These are phyloP conservation scores for Cunninghamia lanceolata DNA, from an alignment of 75 land plant genomes.

Conservation along the genomic window DNA sequence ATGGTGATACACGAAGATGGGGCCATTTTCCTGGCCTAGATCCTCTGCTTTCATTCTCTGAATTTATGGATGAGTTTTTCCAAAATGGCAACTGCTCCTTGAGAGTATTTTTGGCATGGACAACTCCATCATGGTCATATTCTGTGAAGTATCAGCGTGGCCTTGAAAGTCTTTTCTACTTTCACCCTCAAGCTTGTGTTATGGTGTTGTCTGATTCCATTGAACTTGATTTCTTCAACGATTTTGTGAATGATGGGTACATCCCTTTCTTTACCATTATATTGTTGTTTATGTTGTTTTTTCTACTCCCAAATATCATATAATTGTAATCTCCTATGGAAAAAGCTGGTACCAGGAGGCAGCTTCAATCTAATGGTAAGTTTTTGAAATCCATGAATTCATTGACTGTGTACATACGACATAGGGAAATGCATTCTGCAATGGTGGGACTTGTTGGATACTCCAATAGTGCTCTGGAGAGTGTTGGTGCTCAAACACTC, in stretches of 20 bases:
- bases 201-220: conserved; percentile 89
- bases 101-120: conserved; percentile 93
- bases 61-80: conserved; percentile 75
- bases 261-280: neutral
- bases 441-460: neutral
- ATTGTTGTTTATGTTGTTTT: neutral
- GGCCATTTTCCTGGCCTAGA: conserved; percentile 86
- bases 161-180: conserved; percentile 78
- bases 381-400: neutral
- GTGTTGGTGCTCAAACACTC: too few species aligned
- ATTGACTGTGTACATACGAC: neutral
- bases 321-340: neutral
- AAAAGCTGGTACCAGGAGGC: neutral
- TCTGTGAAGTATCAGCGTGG: conserved; percentile 84
- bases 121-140: conserved; percentile 86
- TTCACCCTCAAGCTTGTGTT: conserved; percentile 87
- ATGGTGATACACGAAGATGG: conserved; percentile 68
- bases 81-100: conserved; percentile 47
- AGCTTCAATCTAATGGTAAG: neutral
- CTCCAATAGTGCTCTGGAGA: neutral
- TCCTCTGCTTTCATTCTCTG: conserved; percentile 56
- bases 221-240: conserved; percentile 82
- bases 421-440: neutral
- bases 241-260: conserved; percentile 89
- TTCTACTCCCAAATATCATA: neutral